Conservation (phyloP, 345 rosid species). For the Salix viminalis region DNA sequence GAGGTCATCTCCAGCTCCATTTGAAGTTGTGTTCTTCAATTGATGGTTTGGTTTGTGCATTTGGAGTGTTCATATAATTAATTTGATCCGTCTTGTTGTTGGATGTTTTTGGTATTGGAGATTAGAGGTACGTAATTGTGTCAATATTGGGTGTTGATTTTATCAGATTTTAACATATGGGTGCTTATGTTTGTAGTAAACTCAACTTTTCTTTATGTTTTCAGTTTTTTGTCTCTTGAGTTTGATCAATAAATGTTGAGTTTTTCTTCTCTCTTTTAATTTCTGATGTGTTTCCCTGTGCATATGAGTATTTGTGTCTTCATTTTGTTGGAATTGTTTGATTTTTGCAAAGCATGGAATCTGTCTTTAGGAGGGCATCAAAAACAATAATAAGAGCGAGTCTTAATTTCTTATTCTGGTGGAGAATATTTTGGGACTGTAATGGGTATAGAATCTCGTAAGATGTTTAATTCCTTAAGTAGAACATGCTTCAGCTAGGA, state of each 20-base stretch:
- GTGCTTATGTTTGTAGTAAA: background rate
- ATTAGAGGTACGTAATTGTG: conserved; percentile 4
- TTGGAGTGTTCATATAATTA: background rate
- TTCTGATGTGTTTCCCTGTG: background rate
- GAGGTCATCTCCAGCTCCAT: background rate
- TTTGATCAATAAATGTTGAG: background rate
- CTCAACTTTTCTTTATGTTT: background rate
- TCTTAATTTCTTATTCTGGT: background rate
- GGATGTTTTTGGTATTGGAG: background rate
- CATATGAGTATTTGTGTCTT: background rate
- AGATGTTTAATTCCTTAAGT: background rate
- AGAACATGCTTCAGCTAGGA: background rate
- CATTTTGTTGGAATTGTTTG: background rate
- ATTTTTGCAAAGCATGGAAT: background rate
- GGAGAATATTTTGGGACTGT: background rate
- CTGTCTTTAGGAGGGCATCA: background rate
- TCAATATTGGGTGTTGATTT: background rate
- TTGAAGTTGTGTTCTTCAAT: background rate
- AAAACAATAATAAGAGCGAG: background rate
- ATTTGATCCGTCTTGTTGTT: conserved; percentile 7
- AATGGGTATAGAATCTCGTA: background rate
- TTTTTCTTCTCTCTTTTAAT: background rate
- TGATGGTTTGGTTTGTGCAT: conserved; percentile 12
- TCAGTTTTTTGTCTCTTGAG: background rate
- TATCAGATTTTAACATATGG: conserved; percentile 14